These are phyloP conservation scores for Malbranchea cinnamomea DNA, from an alignment of 2,329 filamentous ascomycete species.

Conservation along the genomic window DNA sequence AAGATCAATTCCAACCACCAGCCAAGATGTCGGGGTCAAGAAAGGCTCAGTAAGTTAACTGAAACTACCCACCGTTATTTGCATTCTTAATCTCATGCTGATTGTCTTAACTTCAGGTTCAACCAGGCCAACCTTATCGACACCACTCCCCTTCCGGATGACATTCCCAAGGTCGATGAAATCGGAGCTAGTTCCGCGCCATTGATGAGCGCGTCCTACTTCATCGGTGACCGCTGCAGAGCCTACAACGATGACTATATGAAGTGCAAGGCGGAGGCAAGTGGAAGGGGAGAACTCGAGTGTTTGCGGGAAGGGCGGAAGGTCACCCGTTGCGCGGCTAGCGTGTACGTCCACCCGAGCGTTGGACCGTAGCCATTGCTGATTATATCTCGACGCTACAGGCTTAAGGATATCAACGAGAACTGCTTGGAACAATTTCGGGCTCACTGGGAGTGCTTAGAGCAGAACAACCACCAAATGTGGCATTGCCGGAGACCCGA, in stretches of 20 bases:
- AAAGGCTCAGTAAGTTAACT: slow-evolving; percentile 8
- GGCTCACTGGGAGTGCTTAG: slow-evolving; percentile 86
- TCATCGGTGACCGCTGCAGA: slow-evolving; percentile 90
- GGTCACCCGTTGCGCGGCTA: slow-evolving; percentile 89
- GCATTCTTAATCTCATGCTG: slow-evolving; percentile 1
- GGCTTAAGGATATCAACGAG: slow-evolving; percentile 89
- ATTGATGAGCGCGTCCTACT: slow-evolving; percentile 81
- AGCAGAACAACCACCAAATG: slow-evolving; percentile 94
- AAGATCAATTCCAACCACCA: slow-evolving; percentile 1
- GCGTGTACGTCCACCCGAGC: slow-evolving; percentile 57
- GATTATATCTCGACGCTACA: slow-evolving; percentile 23
- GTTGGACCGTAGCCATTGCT: not conserved
- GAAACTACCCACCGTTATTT: slow-evolving; percentile 1
- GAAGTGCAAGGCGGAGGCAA: slow-evolving; percentile 95
- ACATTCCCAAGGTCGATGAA: slow-evolving; percentile 86
- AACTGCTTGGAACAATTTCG: slow-evolving; percentile 85
- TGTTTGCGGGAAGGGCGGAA: slow-evolving; percentile 94
- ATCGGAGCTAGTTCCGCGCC: slow-evolving; percentile 87
- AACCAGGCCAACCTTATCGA: slow-evolving; percentile 87
- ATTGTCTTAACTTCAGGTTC: slow-evolving; percentile 48
- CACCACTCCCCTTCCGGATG: slow-evolving; percentile 83
- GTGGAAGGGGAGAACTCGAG: slow-evolving; percentile 79
- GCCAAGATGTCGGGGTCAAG: slow-evolving; percentile 10
- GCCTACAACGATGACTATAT: slow-evolving; percentile 98
- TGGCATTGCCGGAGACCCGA: slow-evolving; percentile 88